Evolutionary conservation across 2,329 filamentous ascomycete species (phyloP).

Genomic region (Cladosporium sphaerospermum): DNA sequence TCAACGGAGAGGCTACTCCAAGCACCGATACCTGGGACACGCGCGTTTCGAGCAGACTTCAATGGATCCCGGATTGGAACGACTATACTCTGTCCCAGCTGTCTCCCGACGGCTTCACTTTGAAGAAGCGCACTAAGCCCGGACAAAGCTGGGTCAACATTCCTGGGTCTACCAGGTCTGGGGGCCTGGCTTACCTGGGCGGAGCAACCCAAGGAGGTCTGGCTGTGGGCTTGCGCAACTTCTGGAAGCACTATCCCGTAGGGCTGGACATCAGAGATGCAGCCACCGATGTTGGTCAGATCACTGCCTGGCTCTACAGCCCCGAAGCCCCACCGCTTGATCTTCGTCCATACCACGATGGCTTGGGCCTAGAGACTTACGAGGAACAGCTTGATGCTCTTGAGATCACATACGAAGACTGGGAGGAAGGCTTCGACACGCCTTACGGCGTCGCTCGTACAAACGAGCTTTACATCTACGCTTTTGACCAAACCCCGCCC

Average conservation of each 20-base stretch:
- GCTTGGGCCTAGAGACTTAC: constrained; percentile 51
- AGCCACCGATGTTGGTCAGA: constrained; percentile 42
- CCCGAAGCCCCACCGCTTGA: constrained; percentile 52
- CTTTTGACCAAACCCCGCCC: constrained; percentile 48
- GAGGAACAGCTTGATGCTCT: constrained; percentile 54
- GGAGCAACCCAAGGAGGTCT: constrained; percentile 53
- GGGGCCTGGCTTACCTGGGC: constrained; percentile 54
- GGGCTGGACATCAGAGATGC: constrained; percentile 51
- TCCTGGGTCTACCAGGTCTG: constrained; percentile 49
- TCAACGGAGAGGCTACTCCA: constrained; percentile 42
- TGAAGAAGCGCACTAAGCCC: constrained; percentile 54
- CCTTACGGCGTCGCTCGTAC: constrained; percentile 54
- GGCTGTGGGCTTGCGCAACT: constrained; percentile 53
- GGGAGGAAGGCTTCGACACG: constrained; percentile 49
- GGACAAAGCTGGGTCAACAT: constrained; percentile 55
- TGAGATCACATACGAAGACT: constrained; percentile 60
- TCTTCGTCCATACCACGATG: constrained; percentile 53
- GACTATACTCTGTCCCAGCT: constrained; percentile 54
- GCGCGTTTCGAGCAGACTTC: constrained; percentile 40
- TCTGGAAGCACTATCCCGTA: constrained; percentile 59
- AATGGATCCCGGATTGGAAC: constrained; percentile 55
- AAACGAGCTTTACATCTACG: constrained; percentile 48
- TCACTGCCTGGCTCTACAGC: constrained; percentile 58
- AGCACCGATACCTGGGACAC: constrained; percentile 43
- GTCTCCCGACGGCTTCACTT: constrained; percentile 54